Evolutionary conservation across 2,329 filamentous ascomycete genomes (phyloP).

Genomic region (Juglanconis sp.): DNA sequence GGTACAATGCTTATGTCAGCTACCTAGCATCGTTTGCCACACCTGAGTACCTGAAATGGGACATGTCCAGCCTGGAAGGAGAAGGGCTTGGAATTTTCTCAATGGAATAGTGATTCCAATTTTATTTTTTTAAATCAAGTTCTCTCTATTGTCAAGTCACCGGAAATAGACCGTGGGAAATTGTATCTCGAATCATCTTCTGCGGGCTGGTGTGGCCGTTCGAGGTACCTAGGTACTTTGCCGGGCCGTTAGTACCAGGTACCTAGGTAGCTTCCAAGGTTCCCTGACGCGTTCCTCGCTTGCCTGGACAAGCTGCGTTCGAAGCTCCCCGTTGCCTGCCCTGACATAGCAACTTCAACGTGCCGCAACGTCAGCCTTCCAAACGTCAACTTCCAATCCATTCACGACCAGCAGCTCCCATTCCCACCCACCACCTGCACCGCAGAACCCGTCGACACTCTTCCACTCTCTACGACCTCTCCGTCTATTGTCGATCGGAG

Average conservation of each 20-base stretch:
- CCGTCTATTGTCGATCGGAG: not conserved
- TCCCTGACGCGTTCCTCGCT: slow-evolving; percentile 29
- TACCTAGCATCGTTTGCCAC: not conserved
- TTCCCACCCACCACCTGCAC: not conserved
- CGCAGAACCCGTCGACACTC: not conserved
- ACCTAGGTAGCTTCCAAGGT: not conserved
- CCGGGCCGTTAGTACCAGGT: not conserved
- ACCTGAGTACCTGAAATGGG: not conserved
- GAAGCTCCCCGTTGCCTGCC: slow-evolving; percentile 20
- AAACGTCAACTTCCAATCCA: slow-evolving; percentile 17
- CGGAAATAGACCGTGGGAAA: not conserved
- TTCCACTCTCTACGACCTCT: slow-evolving; percentile 9
- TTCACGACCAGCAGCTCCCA: slow-evolving; percentile 4
- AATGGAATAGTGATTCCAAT: too few species aligned
- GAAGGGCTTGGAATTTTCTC: too few species aligned
- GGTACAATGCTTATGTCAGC: not conserved
- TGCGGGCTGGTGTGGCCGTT: too few species aligned
- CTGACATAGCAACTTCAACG: not conserved
- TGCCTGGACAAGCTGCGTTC: slow-evolving; percentile 42
- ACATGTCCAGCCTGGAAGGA: too few species aligned
- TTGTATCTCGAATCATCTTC: too few species aligned
- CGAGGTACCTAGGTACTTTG: not conserved
- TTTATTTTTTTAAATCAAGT: too few species aligned
- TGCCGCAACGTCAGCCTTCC: slow-evolving; percentile 18
- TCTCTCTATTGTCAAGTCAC: too few species aligned